Conservation (phyloP, 163 green algal species). For the Volvox carteri region DNA sequence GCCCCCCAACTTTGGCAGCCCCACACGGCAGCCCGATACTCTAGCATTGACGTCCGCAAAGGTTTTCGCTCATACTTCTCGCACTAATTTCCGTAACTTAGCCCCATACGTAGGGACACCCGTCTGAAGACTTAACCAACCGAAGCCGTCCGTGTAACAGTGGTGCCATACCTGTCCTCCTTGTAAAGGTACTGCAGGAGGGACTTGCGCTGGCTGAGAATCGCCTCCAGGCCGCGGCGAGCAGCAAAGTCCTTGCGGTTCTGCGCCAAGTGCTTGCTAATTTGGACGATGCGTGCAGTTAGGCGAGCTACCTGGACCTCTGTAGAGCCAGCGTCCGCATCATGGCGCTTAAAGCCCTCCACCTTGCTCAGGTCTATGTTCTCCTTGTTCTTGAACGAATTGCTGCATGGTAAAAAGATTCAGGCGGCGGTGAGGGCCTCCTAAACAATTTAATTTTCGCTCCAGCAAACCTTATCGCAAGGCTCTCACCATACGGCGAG, state of each 20-base stretch:
- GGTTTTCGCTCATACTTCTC: no score
- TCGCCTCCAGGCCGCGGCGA: conserved; percentile 83
- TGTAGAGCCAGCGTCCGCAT: conserved; percentile 84
- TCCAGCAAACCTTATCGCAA: neutral
- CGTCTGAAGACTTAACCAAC: no score
- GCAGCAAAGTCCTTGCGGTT: conserved; percentile 92
- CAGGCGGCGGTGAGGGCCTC: conserved; percentile 17
- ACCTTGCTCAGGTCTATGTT: conserved; percentile 86
- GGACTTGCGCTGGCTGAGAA: conserved; percentile 83
- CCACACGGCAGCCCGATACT: no score
- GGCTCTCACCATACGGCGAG: conserved; percentile 42
- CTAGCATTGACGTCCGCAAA: no score
- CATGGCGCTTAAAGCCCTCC: conserved; percentile 65
- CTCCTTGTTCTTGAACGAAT: conserved; percentile 84
- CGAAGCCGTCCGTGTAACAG: no score
- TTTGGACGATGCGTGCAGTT: conserved; percentile 84
- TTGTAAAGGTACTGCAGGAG: conserved; percentile 90
- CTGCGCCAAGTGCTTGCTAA: conserved; percentile 87
- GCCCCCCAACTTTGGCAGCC: no score
- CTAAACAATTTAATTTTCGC: neutral
- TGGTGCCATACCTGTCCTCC: conserved; percentile 65
- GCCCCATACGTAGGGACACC: no score
- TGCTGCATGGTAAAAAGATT: conserved; percentile 65
- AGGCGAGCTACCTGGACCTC: conserved; percentile 93
- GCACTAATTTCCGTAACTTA: no score